Conservation (phyloP, 2,329 filamentous ascomycete genomes). For the Tolypocladium album region DNA sequence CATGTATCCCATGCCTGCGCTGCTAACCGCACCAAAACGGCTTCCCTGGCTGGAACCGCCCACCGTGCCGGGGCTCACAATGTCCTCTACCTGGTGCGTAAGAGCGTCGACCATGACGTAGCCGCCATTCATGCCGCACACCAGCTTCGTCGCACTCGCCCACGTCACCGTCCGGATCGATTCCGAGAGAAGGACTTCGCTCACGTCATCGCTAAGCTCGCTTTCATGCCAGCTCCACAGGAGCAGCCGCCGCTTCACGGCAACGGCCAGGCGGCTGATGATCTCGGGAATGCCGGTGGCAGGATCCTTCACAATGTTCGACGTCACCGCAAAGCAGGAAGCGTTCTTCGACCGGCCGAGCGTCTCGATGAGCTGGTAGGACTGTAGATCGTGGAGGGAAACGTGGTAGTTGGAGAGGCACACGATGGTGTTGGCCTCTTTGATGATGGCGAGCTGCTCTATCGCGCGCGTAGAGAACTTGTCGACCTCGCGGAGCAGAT, state of each 20-base stretch:
- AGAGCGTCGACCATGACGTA: conserved; percentile 84
- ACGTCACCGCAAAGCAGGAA: conserved; percentile 82
- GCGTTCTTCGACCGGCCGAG: conserved; percentile 80
- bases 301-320: conserved; percentile 86
- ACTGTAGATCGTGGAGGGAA: conserved; percentile 80
- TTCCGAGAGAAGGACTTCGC: conserved; percentile 71
- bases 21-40: conserved; percentile 73
- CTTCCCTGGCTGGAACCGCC: conserved; percentile 53
- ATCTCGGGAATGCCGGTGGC: conserved; percentile 85
- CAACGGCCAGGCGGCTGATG: conserved; percentile 82
- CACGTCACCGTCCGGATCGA: conserved; percentile 83
- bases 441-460: conserved; percentile 90
- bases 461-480: conserved; percentile 86
- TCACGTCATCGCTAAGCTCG: conserved; percentile 64
- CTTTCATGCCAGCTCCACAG: conserved; percentile 96
- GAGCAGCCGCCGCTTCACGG: conserved; percentile 80
- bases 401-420: conserved; percentile 86
- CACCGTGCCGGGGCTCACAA: conserved; percentile 65
- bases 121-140: conserved; percentile 83
- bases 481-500: conserved; percentile 83
- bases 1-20: conserved; percentile 92
- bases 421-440: conserved; percentile 84
- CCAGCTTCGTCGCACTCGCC: conserved; percentile 75
- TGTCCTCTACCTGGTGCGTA: conserved; percentile 62
- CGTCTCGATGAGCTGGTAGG: conserved; percentile 70